Evolutionary conservation across 345 rosid genomes (phyloP).

Genomic region (Eucalyptus marginata): DNA sequence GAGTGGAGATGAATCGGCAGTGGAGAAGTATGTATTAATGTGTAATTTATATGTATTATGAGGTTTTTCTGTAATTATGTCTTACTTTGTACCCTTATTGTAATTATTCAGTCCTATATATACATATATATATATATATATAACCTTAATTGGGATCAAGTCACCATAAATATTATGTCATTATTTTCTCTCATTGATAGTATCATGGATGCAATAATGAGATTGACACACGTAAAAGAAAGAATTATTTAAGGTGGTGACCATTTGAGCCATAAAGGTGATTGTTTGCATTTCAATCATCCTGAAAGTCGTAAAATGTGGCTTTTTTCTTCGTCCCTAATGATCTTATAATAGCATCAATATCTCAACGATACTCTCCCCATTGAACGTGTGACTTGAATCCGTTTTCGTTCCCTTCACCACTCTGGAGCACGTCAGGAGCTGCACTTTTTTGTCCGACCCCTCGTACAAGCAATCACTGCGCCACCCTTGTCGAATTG

Average conservation of each 20-base stretch:
- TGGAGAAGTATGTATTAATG: background rate
- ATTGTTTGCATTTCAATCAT: background rate
- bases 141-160: too few relatives aligned
- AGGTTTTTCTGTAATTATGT: too few relatives aligned
- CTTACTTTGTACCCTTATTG: fast-evolving
- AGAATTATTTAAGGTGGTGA: background rate
- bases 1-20: background rate
- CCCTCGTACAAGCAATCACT: background rate
- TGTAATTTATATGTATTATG: too few relatives aligned
- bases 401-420: background rate
- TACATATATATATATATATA: too few relatives aligned
- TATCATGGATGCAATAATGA: background rate
- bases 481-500: background rate
- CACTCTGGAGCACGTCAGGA: background rate
- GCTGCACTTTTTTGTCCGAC: background rate
- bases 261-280: background rate
- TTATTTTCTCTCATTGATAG: too few relatives aligned
- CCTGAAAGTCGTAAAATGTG: fast-evolving
- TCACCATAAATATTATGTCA: too few relatives aligned
- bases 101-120: too few relatives aligned
- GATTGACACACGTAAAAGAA: fast-evolving
- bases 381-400: background rate
- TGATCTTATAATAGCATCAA: background rate
- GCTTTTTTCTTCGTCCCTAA: fast-evolving
- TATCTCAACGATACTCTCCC: background rate